Percentiles rank a stretch among this genome's conserved stretches.
phyloP scores from a whole-genome alignment of 306 rosid genomes.

The Pyrus betulifolia region DNA sequence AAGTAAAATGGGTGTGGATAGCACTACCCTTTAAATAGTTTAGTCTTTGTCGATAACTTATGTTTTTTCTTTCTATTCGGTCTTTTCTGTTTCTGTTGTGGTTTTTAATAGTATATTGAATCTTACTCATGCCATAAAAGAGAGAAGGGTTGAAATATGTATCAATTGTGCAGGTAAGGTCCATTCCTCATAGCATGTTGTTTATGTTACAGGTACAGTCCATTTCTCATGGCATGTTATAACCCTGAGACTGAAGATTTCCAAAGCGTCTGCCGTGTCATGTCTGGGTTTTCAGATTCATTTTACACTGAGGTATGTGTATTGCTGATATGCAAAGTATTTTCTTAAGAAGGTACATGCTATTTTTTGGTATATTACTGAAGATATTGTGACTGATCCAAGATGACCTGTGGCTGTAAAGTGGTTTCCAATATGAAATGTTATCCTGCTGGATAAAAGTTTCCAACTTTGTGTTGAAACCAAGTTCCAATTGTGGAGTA shows the following conservation, averaged over 20 bases:
- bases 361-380: background rate
- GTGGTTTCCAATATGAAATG: background rate
- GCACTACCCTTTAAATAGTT: too few relatives aligned
- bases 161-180: background rate
- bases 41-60: background rate
- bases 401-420: background rate
- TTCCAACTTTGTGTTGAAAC: background rate
- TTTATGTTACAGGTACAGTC: conserved; percentile 69
- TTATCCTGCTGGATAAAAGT: background rate
- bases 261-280: conserved; percentile 93
- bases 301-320: conserved; percentile 65
- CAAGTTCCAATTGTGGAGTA: background rate
- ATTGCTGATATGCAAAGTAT: background rate
- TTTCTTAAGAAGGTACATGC: background rate
- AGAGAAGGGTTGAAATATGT: background rate
- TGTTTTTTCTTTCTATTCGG: background rate
- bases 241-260: conserved; percentile 81
- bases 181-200: background rate
- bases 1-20: too few relatives aligned
- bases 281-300: conserved; percentile 88
- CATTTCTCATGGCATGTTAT: conserved; percentile 92
- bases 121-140: too few relatives aligned
- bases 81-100: background rate
- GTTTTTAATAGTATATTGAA: too few relatives aligned
- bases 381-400: background rate